Evolutionary conservation across 1,284 basidiomycete species (phyloP), one percentile per base, ranked within the genome.

Genomic region (Puccinia sorghi): DNA sequence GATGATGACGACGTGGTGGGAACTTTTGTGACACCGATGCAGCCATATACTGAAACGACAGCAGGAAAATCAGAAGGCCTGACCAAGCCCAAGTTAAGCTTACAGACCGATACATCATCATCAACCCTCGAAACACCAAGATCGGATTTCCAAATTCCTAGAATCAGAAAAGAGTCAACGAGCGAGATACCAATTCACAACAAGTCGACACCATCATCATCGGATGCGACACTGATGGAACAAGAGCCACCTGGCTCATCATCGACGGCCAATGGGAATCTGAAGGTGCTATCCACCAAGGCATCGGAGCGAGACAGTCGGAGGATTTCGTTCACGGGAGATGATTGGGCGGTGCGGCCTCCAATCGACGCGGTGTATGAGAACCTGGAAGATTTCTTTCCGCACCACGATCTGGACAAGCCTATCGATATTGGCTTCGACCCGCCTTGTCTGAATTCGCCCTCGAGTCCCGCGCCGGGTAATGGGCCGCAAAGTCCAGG

Each of bases 331-430:
- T 79, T 79, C 39, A 72, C 77, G 15, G 77, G 77, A 4, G 70
- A 79, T 25, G 84, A 85, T 72, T 86, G 86, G 86, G 85, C 86
- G 0, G 90, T 92, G 81, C 92, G 97, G 83, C 97, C 97, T 15
- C 90, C 91, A 43, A 90, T 95, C 0, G 97, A 99, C 84, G 92
- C 93, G 82, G 91, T 99, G 75, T 94, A 95, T 84, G 92, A 98
- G 78, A 90, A 92, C 77, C 88, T 99, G 8, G 93, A 98, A 82
- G 90, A 92, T 81, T 97, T 93, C 87, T 99, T 99, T 88, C 95
- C 95, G 0, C 90, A 92, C 82, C 93, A 97, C 84, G 95, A 99
- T 84, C 88, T 99, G 70, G 97, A 99, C 86, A 92, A 93, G 84
- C 96, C 96, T 0, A 90, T 99, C 79, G 92, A 79, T 32, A 72